Percentiles rank a stretch among this genome's conserved stretches.
Evolutionary conservation across 768 basidiomycete species (phyloP).

Genomic region (Sporobolomyces roseus): DNA sequence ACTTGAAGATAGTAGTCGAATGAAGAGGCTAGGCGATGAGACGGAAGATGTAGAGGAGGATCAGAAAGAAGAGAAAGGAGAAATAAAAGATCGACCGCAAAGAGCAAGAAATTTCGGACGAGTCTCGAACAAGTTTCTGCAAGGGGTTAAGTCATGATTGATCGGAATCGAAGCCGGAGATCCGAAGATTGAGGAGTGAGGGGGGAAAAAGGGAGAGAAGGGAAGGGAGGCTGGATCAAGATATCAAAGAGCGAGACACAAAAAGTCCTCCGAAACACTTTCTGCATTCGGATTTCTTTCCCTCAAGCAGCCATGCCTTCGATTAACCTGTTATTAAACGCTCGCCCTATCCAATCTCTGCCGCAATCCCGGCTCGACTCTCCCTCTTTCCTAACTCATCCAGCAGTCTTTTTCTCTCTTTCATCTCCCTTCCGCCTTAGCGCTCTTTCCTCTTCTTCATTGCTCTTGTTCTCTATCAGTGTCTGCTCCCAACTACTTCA

Average conservation of each 20-base stretch:
- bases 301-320: no score
- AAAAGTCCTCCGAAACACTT: no score
- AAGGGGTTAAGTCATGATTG: no score
- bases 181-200: no score
- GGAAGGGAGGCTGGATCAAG: neutral
- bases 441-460: constrained; percentile 5
- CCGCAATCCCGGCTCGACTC: no score
- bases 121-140: neutral
- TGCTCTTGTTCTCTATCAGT: neutral
- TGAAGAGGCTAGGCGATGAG: no score
- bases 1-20: neutral
- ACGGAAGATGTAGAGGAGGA: neutral
- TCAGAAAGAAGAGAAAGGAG: neutral
- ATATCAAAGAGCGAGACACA: neutral
- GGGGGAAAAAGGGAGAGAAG: neutral
- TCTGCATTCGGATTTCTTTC: no score
- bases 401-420: neutral
- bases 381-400: no score
- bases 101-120: neutral
- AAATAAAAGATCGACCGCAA: neutral
- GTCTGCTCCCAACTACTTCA: neutral
- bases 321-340: no score
- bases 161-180: no score
- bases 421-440: neutral
- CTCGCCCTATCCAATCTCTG: no score